phyloP scores from a whole-genome alignment of 2,329 filamentous ascomycete genomes.

The Penicillium freii region DNA sequence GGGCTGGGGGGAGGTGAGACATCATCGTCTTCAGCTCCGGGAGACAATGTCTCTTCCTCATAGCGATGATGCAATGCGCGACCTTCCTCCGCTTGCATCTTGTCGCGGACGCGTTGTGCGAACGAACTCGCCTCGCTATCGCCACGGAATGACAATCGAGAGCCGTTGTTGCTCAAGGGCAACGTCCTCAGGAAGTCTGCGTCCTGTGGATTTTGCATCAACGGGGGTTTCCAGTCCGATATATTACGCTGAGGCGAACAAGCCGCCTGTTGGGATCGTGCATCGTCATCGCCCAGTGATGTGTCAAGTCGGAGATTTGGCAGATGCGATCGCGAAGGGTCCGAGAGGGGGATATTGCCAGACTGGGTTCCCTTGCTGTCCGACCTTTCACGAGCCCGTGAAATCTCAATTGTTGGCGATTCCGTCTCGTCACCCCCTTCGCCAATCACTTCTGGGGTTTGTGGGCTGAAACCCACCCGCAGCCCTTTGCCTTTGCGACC shows the following conservation, averaged over 20 bases:
- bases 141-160: conserved; percentile 41
- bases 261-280: conserved; percentile 12
- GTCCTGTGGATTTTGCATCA: conserved; percentile 38
- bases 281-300: conserved; percentile 27
- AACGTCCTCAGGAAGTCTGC: conserved; percentile 39
- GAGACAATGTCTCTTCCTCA: conserved; percentile 33
- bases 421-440: conserved; percentile 87
- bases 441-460: conserved; percentile 77
- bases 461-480: conserved; percentile 70
- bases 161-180: conserved; percentile 30
- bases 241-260: conserved; percentile 13
- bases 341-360: conserved; percentile 8
- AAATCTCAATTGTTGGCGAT: conserved; percentile 68
- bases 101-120: conserved; percentile 48
- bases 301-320: conserved; percentile 37
- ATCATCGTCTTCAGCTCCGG: conserved; percentile 22
- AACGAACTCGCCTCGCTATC: conserved; percentile 46
- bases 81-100: conserved; percentile 55
- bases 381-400: conserved; percentile 44
- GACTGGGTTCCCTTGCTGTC: conserved; percentile 17
- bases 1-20: conserved; percentile 10
- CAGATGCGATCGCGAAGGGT: conserved; percentile 18
- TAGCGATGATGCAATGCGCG: conserved; percentile 48
- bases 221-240: conserved; percentile 27
- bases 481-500: conserved; percentile 62